Percentiles rank a stretch among this genome's conserved stretches.
These are phyloP conservation scores for Plasmodium sp. DNA, from an alignment of 169 alveolate genomes.

Conservation along the genomic window DNA sequence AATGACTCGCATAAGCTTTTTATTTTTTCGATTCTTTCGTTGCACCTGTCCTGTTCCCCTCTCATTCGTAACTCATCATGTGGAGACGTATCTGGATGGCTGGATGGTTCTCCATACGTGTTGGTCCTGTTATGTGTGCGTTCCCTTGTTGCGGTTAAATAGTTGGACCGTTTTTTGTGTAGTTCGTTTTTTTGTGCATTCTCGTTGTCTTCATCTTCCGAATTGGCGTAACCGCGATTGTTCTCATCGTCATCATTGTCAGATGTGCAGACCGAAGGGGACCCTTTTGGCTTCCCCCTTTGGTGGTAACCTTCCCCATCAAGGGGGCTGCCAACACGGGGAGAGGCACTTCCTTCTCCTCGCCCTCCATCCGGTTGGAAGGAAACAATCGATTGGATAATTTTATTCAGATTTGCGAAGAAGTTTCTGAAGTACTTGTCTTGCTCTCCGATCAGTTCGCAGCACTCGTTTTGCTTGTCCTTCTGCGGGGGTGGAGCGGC, in stretches of 20 bases:
- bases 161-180: neutral
- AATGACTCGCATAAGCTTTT: slow-evolving; percentile 37
- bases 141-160: neutral
- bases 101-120: neutral
- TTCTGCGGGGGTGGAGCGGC: slow-evolving; percentile 3
- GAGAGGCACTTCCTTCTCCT: neutral
- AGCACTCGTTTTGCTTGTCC: slow-evolving; percentile 60
- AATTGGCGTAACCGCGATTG: neutral
- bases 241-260: neutral
- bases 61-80: neutral
- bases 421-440: slow-evolving; percentile 32
- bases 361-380: neutral
- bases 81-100: neutral
- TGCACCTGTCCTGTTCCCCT: neutral
- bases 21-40: slow-evolving; percentile 25
- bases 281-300: neutral
- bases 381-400: slow-evolving; percentile 10
- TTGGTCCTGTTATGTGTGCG: neutral
- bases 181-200: neutral
- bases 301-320: neutral
- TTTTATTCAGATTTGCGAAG: slow-evolving; percentile 37
- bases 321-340: neutral
- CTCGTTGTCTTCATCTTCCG: neutral
- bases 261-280: neutral
- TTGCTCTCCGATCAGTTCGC: slow-evolving; percentile 30